Evolutionary conservation across 2,329 filamentous ascomycete species (phyloP), one percentile per base, ranked within the genome.

Genomic region (Monilinia vaccinii-corymbosi): DNA sequence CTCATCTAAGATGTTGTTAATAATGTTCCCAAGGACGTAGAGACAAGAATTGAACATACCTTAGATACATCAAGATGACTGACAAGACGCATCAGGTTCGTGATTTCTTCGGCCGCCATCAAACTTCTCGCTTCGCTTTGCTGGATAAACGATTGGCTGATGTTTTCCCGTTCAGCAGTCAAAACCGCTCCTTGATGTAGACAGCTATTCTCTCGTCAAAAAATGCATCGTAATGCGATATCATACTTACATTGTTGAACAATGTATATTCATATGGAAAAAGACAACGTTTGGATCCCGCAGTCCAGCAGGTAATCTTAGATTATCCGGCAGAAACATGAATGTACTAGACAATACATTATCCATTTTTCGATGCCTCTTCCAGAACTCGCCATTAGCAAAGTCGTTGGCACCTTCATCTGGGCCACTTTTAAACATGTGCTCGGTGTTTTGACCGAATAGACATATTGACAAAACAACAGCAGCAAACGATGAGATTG

Each of bases 151-250:
- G 80, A 78, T 1, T 80, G 76, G 0, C 85, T 80, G 57, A 95
- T 74, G 2, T 81, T 79, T 69, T 92, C 80, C 68, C 85, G 86
- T 59, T 91, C 87, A 0, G 87, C 87, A 70, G 89, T 92, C 73
- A 92, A 90, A 10, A 94, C 85, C 1, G 92, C 91, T 1, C 90
- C 89, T 72, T 95, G 90, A 69, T 97, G 92, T 6, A 97, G 78
- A 71, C 90, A 95, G 57, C 58, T 56, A 42, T 6, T 25, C 25
- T 25, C 2, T 11, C 11, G 28, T 56, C 10, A 56, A 36, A 42
- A 48, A 14, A 16, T 44, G 8, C 4, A 28, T 18, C 21, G 31
- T 18, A 7, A 51, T 21, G 16, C 25, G 18, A n/a, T 9, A 16
- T 38, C 3, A 23, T 34, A 58, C 58, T 42, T 44, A 60, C 58